Base-by-base conservation (phyloP, 768 basidiomycete species). In the Gymnopilus dilepis region DNA sequence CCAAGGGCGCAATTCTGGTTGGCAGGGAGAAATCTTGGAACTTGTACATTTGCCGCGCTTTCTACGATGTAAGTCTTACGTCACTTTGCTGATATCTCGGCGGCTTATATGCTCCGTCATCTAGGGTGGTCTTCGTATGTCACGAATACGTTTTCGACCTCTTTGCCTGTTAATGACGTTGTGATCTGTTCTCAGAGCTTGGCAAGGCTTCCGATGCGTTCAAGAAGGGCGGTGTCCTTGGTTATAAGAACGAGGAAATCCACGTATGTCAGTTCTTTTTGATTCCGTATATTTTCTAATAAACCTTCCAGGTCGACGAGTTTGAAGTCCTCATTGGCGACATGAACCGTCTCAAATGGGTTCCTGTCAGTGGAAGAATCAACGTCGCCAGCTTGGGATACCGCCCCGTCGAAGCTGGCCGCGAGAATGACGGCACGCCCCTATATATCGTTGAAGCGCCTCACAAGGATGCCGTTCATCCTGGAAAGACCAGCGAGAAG, bases 271-370 rank as follows among this genome's bases (percentile, higher is more conserved):
- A 7, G 34, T 52, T n/a, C 47, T 38, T 34, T 26, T 30, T 13
- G 17, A 43, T 42, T 19, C 34, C 8, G 41, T 26, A 31, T 22
- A n/a, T 53, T 8, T 47, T 33, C 21, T n/a, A 51, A 47, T 51
- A 12, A 13, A n/a, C 22, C 56, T 43, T n/a, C 8, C 65, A 91
- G 90, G 38, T 87, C 33, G 82, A 79, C 28, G 79, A 77, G 33
- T 92, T 85, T 66, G 90, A 92, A 68, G 81, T 92, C 47, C 86
- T 92, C n/a, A 76, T 91, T 17, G 90, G 88, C 1, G 78, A 91
- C 67, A 74, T 78, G 64, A 72, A 70, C 3, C 86, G 78, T 24
- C 71, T 92, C 56, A 77, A 66, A 51, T 92, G 90, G 90, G 85
- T 88, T 0, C 62, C 77, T 51, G 65, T 72, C 51, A 72, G 73